Conservation (phyloP, 2,329 filamentous ascomycete species). For the Ambrosiella beaveri region DNA sequence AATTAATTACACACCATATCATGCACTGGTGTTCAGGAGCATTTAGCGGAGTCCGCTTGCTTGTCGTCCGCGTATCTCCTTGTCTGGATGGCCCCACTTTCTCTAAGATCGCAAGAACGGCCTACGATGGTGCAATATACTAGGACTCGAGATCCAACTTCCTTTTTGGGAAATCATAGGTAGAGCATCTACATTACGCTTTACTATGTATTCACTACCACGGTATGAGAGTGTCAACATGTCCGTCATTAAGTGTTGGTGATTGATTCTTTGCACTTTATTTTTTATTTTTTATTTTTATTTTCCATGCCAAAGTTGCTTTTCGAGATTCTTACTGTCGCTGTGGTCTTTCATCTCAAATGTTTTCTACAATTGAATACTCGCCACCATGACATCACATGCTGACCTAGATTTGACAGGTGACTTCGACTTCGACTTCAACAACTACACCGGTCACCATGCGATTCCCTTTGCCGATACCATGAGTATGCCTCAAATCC, state of each 20-base stretch:
- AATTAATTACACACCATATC: too few species aligned
- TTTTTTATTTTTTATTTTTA: conserved; percentile 19
- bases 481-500: conserved; percentile 32
- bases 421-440: conserved; percentile 21
- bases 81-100: conserved; percentile 4
- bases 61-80: neutral
- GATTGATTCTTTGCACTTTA: neutral
- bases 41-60: too few species aligned
- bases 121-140: conserved; percentile 42
- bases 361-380: neutral
- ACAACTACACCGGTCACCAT: conserved; percentile 20
- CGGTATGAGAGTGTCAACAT: neutral
- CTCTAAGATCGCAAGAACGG: conserved; percentile 21
- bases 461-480: conserved; percentile 4
- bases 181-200: too few species aligned
- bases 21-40: too few species aligned
- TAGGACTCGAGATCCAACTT: conserved; percentile 28
- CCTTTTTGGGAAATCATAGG: conserved; percentile 1
- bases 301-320: neutral
- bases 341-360: neutral
- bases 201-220: neutral
- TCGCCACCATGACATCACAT: conserved; percentile 8
- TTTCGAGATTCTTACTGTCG: neutral
- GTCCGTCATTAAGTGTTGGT: too few species aligned
- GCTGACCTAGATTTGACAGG: conserved; percentile 8